Percentiles rank a stretch among this genome's conserved stretches.
These are phyloP conservation scores for Euptelea pleiosperma DNA, from an alignment of 164 flowering plant genomes.

Conservation along the genomic window DNA sequence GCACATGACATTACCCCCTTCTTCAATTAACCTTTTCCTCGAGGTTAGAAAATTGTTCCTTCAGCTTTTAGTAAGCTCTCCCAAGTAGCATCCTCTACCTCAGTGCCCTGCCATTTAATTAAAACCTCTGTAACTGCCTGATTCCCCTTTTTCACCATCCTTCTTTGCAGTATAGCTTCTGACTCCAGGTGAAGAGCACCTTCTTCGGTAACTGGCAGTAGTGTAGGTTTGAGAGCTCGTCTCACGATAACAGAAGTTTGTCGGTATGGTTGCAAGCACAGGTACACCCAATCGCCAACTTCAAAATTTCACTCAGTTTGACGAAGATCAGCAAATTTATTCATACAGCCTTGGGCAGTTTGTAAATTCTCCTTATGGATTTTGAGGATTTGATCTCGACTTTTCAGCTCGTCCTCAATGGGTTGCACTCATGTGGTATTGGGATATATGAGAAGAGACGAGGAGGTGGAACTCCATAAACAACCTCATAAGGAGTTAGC, in stretches of 20 bases:
- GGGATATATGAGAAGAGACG: not conserved
- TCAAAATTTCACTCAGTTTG: not conserved
- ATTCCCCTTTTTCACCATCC: not conserved
- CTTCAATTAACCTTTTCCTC: not conserved
- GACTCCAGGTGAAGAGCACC: too few species aligned
- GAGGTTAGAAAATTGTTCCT: not conserved
- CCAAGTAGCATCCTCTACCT: not conserved
- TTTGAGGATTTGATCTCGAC: not conserved
- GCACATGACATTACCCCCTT: not conserved
- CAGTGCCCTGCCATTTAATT: not conserved
- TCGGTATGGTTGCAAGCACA: not conserved
- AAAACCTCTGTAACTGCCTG: not conserved
- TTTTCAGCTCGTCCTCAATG: not conserved
- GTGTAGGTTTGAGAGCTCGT: not conserved
- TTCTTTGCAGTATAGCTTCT: not conserved
- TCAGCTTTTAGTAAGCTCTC: not conserved
- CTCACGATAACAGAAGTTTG: not conserved
- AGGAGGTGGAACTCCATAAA: not conserved
- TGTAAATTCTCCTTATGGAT: not conserved
- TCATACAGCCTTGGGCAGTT: not conserved
- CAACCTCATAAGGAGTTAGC: slow-evolving; percentile 2
- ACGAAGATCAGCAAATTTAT: not conserved
- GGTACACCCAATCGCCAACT: not conserved
- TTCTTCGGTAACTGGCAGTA: too few species aligned
- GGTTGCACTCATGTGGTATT: not conserved